A percentile compares a stretch with the other conserved stretches of the same genome.
Evolutionary conservation across 768 basidiomycete species (phyloP).

Genomic region (Termitomyces sp.): DNA sequence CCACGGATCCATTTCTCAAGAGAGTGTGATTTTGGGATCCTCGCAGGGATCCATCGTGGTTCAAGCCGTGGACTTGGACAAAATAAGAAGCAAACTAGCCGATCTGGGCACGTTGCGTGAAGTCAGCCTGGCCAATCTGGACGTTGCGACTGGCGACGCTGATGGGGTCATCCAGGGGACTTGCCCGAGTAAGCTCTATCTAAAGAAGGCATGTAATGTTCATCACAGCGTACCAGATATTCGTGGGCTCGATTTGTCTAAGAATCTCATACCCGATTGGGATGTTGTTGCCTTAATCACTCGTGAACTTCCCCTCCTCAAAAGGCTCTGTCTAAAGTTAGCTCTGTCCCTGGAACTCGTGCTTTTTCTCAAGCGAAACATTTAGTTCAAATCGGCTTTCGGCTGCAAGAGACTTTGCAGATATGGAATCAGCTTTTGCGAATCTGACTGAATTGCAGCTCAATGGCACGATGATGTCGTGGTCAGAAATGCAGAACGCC

Average conservation of each 20-base stretch:
- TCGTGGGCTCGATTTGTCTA: slow-evolving; percentile 76
- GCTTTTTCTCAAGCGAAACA: slow-evolving; percentile 14
- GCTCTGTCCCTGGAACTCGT: slow-evolving; percentile 22
- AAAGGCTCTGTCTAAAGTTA: slow-evolving; percentile 75
- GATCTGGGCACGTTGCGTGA: slow-evolving; percentile 65
- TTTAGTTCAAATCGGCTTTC: slow-evolving; percentile 65
- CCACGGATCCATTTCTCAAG: slow-evolving; percentile 46
- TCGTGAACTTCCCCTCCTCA: slow-evolving; percentile 53
- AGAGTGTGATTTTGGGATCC: slow-evolving; percentile 72
- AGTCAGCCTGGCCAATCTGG: slow-evolving; percentile 71
- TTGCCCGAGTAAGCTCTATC: slow-evolving; percentile 62
- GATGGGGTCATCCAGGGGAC: slow-evolving; percentile 47
- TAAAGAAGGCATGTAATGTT: not conserved
- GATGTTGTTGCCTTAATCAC: slow-evolving; percentile 58
- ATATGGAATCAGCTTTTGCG: slow-evolving; percentile 39
- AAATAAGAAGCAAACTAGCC: slow-evolving; percentile 66
- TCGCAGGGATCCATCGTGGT: slow-evolving; percentile 82
- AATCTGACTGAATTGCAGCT: slow-evolving; percentile 63
- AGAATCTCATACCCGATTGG: slow-evolving; percentile 72
- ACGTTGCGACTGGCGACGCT: slow-evolving; percentile 47
- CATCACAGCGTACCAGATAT: slow-evolving; percentile 44
- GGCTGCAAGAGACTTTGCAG: slow-evolving; percentile 25
- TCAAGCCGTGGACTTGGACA: slow-evolving; percentile 79
- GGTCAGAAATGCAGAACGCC: slow-evolving; percentile 58
- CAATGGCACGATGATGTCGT: slow-evolving; percentile 67